A percentile compares a stretch with the other conserved stretches of the same genome.
Evolutionary conservation across 2,329 filamentous ascomycete species (phyloP).

Genomic region (Penicillium psychrosexuale): DNA sequence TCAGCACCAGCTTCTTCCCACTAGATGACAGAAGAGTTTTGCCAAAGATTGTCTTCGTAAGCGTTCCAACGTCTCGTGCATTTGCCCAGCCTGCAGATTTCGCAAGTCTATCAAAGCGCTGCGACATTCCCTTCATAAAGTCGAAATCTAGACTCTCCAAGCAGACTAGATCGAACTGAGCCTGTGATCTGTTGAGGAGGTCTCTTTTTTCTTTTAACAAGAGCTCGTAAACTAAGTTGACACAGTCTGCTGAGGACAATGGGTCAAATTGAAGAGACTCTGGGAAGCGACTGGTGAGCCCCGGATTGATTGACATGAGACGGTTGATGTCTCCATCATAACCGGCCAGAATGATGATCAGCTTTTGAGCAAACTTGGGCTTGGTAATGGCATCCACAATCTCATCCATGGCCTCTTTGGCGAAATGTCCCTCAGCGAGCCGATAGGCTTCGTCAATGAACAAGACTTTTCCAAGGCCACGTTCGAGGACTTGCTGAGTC

Average conservation of each 20-base stretch:
- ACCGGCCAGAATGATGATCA: constrained; percentile 67
- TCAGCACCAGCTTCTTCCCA: background rate
- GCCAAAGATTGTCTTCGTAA: constrained; percentile 53
- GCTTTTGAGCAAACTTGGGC: constrained; percentile 55
- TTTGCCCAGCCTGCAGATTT: constrained; percentile 58
- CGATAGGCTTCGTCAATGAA: constrained; percentile 73
- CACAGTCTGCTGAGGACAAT: constrained; percentile 45
- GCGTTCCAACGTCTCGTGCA: constrained; percentile 58
- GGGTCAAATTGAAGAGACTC: constrained; percentile 57
- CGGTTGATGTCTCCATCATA: constrained; percentile 65
- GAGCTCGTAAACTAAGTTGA: constrained; percentile 43
- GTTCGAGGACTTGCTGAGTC: constrained; percentile 58
- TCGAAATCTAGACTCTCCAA: background rate
- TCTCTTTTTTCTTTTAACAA: constrained; percentile 21
- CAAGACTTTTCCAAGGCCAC: constrained; percentile 62
- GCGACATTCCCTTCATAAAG: constrained; percentile 2
- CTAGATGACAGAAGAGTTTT: constrained; percentile 17
- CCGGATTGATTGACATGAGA: constrained; percentile 60
- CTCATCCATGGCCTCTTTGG: constrained; percentile 54
- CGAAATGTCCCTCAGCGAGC: constrained; percentile 57
- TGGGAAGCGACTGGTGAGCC: constrained; percentile 63
- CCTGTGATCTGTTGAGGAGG: background rate
- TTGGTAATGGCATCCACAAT: constrained; percentile 55
- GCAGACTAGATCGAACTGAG: background rate
- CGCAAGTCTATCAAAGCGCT: constrained; percentile 43